Conservation (phyloP, 2,329 filamentous ascomycete genomes). For the Zasmidium citrigriseum region DNA sequence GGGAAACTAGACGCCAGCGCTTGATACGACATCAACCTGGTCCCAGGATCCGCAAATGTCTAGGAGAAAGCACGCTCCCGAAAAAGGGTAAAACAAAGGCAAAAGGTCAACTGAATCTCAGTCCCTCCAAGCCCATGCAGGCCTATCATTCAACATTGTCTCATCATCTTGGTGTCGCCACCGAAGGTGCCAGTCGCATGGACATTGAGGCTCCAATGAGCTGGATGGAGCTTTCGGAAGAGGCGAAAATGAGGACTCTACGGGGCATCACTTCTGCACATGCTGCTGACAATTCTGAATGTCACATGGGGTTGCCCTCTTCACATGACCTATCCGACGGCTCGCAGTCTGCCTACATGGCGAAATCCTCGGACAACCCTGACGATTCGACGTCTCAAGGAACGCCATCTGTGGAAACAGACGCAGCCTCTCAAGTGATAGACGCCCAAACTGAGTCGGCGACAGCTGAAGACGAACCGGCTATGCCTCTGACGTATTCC, state of each 20-base stretch:
- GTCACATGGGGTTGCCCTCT: not conserved
- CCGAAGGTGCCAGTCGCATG: not conserved
- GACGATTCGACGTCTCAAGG: not conserved
- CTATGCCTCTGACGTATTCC: conserved; percentile 17
- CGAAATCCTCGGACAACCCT: not conserved
- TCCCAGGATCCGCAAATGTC: not conserved
- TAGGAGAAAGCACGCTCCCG: no score
- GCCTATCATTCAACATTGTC: no score
- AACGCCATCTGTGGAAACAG: not conserved
- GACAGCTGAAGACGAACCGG: not conserved
- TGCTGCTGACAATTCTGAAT: not conserved
- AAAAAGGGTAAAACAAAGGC: no score
- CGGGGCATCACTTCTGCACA: not conserved
- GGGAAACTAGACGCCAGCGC: no score
- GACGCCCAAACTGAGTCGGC: not conserved
- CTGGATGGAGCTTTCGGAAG: not conserved
- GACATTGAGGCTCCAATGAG: not conserved
- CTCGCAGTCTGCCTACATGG: not conserved
- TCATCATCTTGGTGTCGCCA: no score
- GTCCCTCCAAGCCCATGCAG: not conserved
- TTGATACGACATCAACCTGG: no score
- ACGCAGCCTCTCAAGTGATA: no score
- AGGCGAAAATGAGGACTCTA: not conserved
- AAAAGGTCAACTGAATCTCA: not conserved
- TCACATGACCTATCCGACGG: not conserved